Evolutionary conservation across 805 yeast species (phyloP), one percentile per base, ranked within the genome.

Genomic region (Myxozyma monticola): DNA sequence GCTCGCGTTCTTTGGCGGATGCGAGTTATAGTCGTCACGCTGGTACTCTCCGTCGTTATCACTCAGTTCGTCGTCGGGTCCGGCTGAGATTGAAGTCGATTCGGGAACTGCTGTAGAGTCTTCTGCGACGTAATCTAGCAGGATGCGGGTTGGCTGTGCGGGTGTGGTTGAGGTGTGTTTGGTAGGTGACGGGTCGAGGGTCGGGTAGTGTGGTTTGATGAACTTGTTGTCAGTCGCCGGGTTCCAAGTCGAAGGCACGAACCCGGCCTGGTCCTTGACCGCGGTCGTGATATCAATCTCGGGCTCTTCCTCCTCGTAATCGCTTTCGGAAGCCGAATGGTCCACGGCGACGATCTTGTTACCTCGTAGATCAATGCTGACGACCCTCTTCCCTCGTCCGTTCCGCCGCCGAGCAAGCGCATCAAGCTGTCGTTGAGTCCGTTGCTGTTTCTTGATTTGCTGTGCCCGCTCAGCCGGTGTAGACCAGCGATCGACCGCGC

Each of bases 381-480:
- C 73, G 1, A 85, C 85, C 50, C 77, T 79, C 53, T 80, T 80
- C 3, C 91, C 90, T 39, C 88, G 76, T 0, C 96, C 97, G 1
- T 77, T 65, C 33, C 88, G 71, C 28, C 77, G 78, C 42, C 71
- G 71, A 37, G 81, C 84, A 31, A 73, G 67, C 39, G 78, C 79
- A 50, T 85, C 85, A 62, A 80, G 75, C 52, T 80, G 81, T 9
- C 90, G 73, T 50, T 82, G 65, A 52, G 80, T 83, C 51, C 83
- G 77, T 62, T 93, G 98, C 65, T 90, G 97, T 59, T 81, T 81
- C 65, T 89, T 88, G 60, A 93, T 71, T 64, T 87, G 88, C 49
- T 88, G 71, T 0, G 97, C 97, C 59, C 93, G 79, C 60, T 95
- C 97, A 45, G 83, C 76, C 1, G 96, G 83, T 33, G 75, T 72